Base-by-base conservation (phyloP, 768 basidiomycete species). In the Cystofilobasidium capitatum region DNA sequence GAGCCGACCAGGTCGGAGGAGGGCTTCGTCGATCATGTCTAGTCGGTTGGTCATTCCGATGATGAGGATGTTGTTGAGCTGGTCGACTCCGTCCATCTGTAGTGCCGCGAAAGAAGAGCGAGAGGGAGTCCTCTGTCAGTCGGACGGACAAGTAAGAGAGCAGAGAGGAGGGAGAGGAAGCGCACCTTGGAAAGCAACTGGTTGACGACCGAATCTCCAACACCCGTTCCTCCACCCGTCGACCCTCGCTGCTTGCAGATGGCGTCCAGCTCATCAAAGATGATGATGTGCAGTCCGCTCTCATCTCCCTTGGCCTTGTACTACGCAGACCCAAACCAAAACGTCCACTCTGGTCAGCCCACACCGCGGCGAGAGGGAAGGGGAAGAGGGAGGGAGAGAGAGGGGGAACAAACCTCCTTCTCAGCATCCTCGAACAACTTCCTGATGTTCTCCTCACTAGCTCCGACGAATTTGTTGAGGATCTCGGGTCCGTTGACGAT, bases 11-110 rank as follows among this genome's bases (percentile, higher is more conserved):
- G 96, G 93, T 73, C 96, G 92, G 7, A 97, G 83, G 2, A 98
- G 83, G 10, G 94, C 96, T 75, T 99, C 96, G 74, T 99, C 96
- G 72, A 99, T 97, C 93, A 99, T 91, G 81, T 99, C 96, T 49
- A 85, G 79, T 69, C 96, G 87, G 77, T 99, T 98, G 55, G 94
- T 99, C 96, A 99, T 99, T 73, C 96, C 96, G 72, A 99, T 99
- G 72, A 99, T 88, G 73, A 99, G 87, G 70, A 99, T 94, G 78
- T 99, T 99, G 81, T 99, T 98, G 37, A 99, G 81, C 79, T 91
- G 88, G 75, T 99, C 96, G 14, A 99, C 94, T 80, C 96, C 96
- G 72, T 99, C 96, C 92, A 99, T 94, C 91, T 96, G 71, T 17
- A 9, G 60, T 70, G 16, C 6, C 16, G n/a, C 17, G 20, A 2